Evolutionary conservation across 257 asterid genomes (phyloP), one percentile per base, ranked within the genome.

Genomic region (Rubia yunnanensis): DNA sequence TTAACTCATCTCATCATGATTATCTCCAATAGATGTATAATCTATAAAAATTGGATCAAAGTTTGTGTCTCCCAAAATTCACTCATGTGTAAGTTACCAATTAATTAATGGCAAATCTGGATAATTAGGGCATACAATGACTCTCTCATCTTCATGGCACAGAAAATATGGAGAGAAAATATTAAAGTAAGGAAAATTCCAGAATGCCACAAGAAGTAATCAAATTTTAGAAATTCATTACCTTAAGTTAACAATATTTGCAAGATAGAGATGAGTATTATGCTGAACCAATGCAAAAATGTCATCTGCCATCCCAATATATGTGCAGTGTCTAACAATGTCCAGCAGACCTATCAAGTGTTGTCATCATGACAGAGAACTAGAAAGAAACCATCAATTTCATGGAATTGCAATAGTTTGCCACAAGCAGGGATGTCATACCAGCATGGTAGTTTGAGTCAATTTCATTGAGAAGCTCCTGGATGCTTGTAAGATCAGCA

Each of bases 281-380:
- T 92, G 87, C 80, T 92, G 97, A 76, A 92, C 82, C 81, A 92
- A 72, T 49, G 95, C 94, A 56, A 86, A 82, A 67, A 76, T 82
- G 71, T 86, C 99, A 79, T 92, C 99, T 15, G 96, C 97, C 97
- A 92, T 89, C 77, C 99, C 97, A 72, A 82, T 72, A 80, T 89
- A 92, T 18, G 96, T 83, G 86, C 99, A 86, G 77, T 84, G 76
- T 65, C 87, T 84, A 53, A 92, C 88, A 75, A 82, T 74, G 56
- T 89, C 96, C 84, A 89, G 86, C 79, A 92, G 74, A 83, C 88
- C 98, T 89, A 65, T 49, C 69, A 57, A 58, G 60, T 10, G 23
- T 30, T 64, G 50, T 27, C 20, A 31, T 30, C 15, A 77, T 18
- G 26, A 35, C 20, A 59, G 67, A 27, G 50, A 49, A 49, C 70